phyloP scores from a whole-genome alignment of 768 basidiomycete genomes.

The Piloderma croceum region DNA sequence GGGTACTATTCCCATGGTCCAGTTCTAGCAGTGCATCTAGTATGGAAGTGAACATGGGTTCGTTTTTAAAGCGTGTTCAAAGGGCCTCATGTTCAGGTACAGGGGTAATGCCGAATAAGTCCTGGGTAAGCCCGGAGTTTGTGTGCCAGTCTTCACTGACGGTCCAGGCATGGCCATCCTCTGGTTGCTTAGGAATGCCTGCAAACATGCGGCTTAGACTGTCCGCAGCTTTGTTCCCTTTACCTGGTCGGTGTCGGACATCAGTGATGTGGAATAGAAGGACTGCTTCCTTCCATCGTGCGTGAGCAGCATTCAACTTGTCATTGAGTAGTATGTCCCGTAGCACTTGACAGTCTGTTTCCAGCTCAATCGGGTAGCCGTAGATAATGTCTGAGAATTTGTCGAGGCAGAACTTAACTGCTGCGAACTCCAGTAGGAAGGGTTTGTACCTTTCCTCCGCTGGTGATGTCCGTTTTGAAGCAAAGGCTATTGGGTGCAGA shows the following conservation, averaged over 20 bases:
- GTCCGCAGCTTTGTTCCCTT: slow-evolving; percentile 18
- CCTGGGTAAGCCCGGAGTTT: slow-evolving; percentile 9
- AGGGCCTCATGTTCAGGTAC: background rate
- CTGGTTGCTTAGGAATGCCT: slow-evolving; percentile 1
- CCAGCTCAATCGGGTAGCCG: slow-evolving; percentile 19
- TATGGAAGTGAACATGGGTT: slow-evolving; percentile 9
- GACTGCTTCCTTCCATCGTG: slow-evolving; percentile 25
- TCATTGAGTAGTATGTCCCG: slow-evolving; percentile 19
- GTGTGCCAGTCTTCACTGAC: slow-evolving; percentile 24
- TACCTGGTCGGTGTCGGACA: slow-evolving; percentile 19
- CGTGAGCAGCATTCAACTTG: slow-evolving; percentile 18
- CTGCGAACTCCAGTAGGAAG: slow-evolving; percentile 29
- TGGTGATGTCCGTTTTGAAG: slow-evolving; percentile 29
- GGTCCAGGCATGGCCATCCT: slow-evolving; percentile 17
- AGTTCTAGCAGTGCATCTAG: slow-evolving; percentile 5
- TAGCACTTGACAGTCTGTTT: slow-evolving; percentile 22
- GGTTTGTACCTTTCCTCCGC: slow-evolving; percentile 27
- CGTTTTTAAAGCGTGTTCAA: slow-evolving; percentile 11
- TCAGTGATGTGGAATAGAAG: slow-evolving; percentile 17
- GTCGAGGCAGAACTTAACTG: slow-evolving; percentile 20
- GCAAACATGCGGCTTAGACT: slow-evolving; percentile 18
- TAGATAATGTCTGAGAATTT: slow-evolving; percentile 26
- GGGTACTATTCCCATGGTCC: background rate
- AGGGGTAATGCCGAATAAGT: slow-evolving; percentile 2
- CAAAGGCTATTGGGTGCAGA: slow-evolving; percentile 27